Percentiles rank a stretch among this genome's conserved stretches.
Evolutionary conservation across 441 rosid genomes (phyloP).

Genomic region (Gossypium aridum): DNA sequence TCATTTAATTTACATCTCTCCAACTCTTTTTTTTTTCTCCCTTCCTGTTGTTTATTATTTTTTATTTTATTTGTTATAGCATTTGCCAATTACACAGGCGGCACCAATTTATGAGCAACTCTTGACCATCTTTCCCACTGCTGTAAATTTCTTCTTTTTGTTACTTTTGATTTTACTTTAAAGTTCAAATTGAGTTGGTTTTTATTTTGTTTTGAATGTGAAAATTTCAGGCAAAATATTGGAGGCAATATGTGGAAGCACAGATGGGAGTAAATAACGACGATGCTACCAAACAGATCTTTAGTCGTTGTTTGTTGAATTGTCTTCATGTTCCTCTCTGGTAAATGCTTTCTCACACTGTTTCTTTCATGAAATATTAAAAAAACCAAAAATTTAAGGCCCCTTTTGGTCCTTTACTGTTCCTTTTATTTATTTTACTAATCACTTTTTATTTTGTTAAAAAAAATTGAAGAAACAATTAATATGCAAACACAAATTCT

Average conservation of each 20-base stretch:
- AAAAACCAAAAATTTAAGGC: neutral
- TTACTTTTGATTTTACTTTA: neutral
- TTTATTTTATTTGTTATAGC: constrained; percentile 29
- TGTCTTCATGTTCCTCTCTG: constrained; percentile 96
- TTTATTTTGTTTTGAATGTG: neutral
- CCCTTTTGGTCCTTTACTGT: neutral
- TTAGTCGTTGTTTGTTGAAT: constrained; percentile 84
- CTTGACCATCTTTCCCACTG: constrained; percentile 66
- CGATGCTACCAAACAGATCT: constrained; percentile 82
- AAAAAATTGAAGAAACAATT: neutral
- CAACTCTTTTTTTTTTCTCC: neutral
- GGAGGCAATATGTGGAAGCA: constrained; percentile 97
- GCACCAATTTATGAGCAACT: constrained; percentile 85
- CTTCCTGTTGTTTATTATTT: constrained; percentile 5
- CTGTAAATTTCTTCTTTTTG: constrained; percentile 47
- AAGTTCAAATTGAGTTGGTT: neutral
- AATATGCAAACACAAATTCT: neutral
- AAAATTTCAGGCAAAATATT: constrained; percentile 64
- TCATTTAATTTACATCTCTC: neutral
- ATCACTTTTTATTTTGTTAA: neutral
- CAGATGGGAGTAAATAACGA: constrained; percentile 78
- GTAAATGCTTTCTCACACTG: constrained; percentile 25
- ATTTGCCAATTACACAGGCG: constrained; percentile 68
- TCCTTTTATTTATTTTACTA: neutral
- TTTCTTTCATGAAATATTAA: neutral